Evolutionary conservation across 2,329 filamentous ascomycete species (phyloP).

Genomic region (Colletotrichum cuscutae): DNA sequence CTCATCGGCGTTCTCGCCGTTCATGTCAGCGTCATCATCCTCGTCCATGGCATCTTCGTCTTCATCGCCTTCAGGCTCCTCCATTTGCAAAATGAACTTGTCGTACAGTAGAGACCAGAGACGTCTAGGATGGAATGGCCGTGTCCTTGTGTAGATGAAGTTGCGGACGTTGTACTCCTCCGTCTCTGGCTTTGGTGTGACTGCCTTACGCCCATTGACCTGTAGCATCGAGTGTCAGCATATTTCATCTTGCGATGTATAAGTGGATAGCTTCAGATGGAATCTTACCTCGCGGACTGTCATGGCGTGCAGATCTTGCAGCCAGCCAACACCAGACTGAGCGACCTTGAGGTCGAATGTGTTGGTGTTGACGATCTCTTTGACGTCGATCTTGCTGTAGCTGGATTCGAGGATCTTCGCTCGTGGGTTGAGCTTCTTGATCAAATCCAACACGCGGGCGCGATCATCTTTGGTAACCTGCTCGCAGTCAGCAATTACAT

Average conservation of each 20-base stretch:
- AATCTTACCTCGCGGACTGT: constrained; percentile 64
- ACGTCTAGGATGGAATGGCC: constrained; percentile 62
- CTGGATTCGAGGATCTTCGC: constrained; percentile 72
- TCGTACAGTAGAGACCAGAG: constrained; percentile 58
- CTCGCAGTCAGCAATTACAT: too few relatives aligned
- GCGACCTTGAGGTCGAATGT: constrained; percentile 73
- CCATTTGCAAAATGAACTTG: constrained; percentile 62
- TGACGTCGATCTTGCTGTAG: constrained; percentile 69
- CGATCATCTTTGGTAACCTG: constrained; percentile 52
- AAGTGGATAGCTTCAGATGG: too few relatives aligned
- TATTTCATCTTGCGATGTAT: constrained; percentile 39
- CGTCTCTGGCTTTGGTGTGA: constrained; percentile 76
- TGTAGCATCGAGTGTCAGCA: constrained; percentile 18
- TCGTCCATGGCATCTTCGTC: constrained; percentile 26
- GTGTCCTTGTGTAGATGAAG: constrained; percentile 73
- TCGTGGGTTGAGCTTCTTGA: constrained; percentile 72
- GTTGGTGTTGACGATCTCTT: constrained; percentile 72
- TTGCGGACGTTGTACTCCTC: constrained; percentile 79
- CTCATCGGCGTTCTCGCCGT: constrained; percentile 40
- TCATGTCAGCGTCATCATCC: constrained; percentile 44
- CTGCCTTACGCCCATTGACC: constrained; percentile 59
- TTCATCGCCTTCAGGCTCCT: constrained; percentile 48
- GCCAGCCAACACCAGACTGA: constrained; percentile 74
- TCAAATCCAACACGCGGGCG: constrained; percentile 59
- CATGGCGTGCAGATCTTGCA: constrained; percentile 76